Percentiles rank a stretch among this genome's conserved stretches.
Conservation (phyloP, 2,329 filamentous ascomycete genomes). For the Aspergillus pseudonomiae region DNA sequence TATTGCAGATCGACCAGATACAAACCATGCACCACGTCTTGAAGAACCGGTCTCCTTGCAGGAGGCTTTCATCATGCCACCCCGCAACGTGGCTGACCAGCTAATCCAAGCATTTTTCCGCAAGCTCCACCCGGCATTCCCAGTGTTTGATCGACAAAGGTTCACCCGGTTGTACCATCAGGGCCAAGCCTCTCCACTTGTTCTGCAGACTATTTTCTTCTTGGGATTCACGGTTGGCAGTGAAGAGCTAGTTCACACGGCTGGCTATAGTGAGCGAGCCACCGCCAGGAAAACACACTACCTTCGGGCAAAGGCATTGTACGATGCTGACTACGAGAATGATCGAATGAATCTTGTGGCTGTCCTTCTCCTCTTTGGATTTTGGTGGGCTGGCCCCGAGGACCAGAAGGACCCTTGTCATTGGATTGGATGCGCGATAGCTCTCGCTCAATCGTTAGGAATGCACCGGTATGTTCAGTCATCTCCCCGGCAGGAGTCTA, state of each 20-base stretch:
- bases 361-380: slow-evolving; percentile 23
- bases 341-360: slow-evolving; percentile 22
- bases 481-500: not conserved
- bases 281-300: slow-evolving; percentile 26
- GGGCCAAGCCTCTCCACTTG: not conserved
- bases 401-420: slow-evolving; percentile 27
- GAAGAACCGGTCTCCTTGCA: not conserved
- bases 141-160: not conserved
- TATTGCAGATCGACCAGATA: slow-evolving; percentile 21
- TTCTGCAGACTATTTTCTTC: slow-evolving; percentile 1
- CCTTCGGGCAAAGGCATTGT: slow-evolving; percentile 27
- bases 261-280: slow-evolving; percentile 24
- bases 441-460: slow-evolving; percentile 21
- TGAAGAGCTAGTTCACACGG: slow-evolving; percentile 18
- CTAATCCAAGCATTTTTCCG: not conserved
- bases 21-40: not conserved
- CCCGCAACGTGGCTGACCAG: not conserved
- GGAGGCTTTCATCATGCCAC: not conserved
- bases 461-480: slow-evolving; percentile 22
- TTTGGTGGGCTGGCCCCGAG: slow-evolving; percentile 28
- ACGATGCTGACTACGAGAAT: slow-evolving; percentile 28
- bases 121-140: not conserved
- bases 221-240: slow-evolving; percentile 6
- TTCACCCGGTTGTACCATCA: not conserved
- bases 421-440: slow-evolving; percentile 23